Conservation (phyloP, 2,329 filamentous ascomycete species). For the Bipolaris victoriae region DNA sequence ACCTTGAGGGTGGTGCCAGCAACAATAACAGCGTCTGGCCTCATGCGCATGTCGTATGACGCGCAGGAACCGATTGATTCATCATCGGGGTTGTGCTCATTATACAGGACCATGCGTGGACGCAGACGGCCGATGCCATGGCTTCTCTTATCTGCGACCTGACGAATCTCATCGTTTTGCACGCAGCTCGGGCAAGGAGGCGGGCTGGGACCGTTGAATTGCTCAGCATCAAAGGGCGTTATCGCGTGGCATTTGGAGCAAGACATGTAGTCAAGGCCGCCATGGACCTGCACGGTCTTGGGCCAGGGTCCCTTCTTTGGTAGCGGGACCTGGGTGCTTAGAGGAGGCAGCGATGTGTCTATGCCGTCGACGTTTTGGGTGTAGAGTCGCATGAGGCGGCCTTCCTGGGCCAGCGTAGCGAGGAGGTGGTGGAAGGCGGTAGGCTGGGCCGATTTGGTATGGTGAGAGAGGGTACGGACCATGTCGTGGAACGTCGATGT, state of each 20-base stretch:
- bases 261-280: constrained; percentile 93
- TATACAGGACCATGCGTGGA: constrained; percentile 94
- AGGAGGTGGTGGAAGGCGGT: constrained; percentile 93
- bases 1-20: constrained; percentile 96
- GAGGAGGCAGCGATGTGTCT: constrained; percentile 80
- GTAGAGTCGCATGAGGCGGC: constrained; percentile 86
- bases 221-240: constrained; percentile 73
- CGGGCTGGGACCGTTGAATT: constrained; percentile 84
- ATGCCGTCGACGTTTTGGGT: constrained; percentile 97
- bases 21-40: constrained; percentile 91
- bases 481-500: constrained; percentile 94
- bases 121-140: constrained; percentile 90
- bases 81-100: constrained; percentile 94
- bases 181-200: constrained; percentile 80
- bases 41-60: constrained; percentile 79
- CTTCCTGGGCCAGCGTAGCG: constrained; percentile 85
- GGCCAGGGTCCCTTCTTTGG: constrained; percentile 90
- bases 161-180: constrained; percentile 76
- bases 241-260: constrained; percentile 90
- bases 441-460: constrained; percentile 77
- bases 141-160: constrained; percentile 82
- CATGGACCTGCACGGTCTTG: constrained; percentile 89
- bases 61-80: constrained; percentile 94
- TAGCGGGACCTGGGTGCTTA: constrained; percentile 81
- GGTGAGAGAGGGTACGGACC: constrained; percentile 84